Evolutionary conservation across 2,329 filamentous ascomycete species (phyloP).

Genomic region (Cladosporium sp.): DNA sequence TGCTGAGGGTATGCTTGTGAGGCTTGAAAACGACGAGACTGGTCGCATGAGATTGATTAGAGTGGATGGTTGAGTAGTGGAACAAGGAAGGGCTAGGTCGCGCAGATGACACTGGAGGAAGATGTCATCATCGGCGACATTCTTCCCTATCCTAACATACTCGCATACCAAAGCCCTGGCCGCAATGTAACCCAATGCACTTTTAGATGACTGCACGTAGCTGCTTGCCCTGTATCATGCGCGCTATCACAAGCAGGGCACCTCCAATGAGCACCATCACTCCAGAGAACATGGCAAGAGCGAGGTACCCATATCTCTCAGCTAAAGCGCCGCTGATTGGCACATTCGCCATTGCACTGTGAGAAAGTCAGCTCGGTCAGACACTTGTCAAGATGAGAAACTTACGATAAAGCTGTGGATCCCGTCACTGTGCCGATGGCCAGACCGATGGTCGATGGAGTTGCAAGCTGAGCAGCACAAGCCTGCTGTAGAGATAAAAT

Average conservation of each 20-base stretch:
- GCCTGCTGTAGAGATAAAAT: constrained; percentile 46
- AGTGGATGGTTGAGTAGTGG: neutral
- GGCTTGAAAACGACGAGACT: neutral
- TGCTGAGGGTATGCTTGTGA: neutral
- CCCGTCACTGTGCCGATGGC: constrained; percentile 43
- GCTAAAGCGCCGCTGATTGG: constrained; percentile 22
- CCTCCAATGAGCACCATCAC: constrained; percentile 18
- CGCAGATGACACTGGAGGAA: too few relatives aligned
- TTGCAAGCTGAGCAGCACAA: constrained; percentile 42
- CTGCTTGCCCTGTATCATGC: constrained; percentile 1
- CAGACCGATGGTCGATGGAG: constrained; percentile 36
- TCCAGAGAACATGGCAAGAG: constrained; percentile 18
- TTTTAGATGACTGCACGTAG: constrained; percentile 11
- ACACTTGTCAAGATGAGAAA: neutral
- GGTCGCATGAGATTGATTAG: neutral
- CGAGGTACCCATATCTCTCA: constrained; percentile 18
- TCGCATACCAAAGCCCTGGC: too few relatives aligned
- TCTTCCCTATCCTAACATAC: too few relatives aligned
- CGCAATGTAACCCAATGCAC: too few relatives aligned
- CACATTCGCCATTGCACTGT: constrained; percentile 19
- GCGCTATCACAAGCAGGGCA: constrained; percentile 5
- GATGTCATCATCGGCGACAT: too few relatives aligned
- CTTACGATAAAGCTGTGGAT: constrained; percentile 41
- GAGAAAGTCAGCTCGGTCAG: neutral
- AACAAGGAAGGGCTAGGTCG: too few relatives aligned